Base-by-base conservation (phyloP, 805 yeast species). In the Pichia pseudocactophila region DNA sequence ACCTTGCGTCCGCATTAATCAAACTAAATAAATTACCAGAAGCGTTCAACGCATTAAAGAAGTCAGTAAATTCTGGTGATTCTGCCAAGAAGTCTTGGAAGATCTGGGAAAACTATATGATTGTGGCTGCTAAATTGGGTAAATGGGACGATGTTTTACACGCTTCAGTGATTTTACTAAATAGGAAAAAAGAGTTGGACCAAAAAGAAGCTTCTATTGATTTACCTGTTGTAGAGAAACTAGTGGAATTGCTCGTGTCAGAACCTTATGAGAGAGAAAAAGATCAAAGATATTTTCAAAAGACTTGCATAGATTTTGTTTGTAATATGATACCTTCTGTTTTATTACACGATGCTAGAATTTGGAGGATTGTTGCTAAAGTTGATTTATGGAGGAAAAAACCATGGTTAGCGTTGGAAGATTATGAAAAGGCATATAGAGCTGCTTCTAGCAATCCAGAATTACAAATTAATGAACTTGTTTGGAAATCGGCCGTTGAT, bases 351-450 rank as follows among this genome's bases (percentile, higher is more conserved):
- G 73, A 77, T 33, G 68, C 82, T 0, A 70, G 86, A 52, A 66
- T 83, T 44, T 89, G 96, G 95, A 74, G 86, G 56, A 62, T 85
- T 6, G 80, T 86, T n/a, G 83, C 95, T 3, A 74, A 75, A 52
- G 95, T 87, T 12, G 89, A 88, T 55, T 55, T 83, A 9, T 90
- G 97, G 97, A 74, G 90, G 54, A 69, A 71, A 30, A 76, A 74
- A 52, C 96, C 96, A 13, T 88, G 97, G 96, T 73, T 76, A 5
- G 83, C 96, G 0, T 66, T 92, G 40, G 92, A 81, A 26, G 79
- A 87, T 52, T 80, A 82, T 52, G 96, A 88, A 54, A 85, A 82
- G 59, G 96, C 95, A 0, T 87, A 75, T 57, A 71, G 96, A 51
- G 83, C 92, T 0, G 64, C 76, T 11, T 64, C 77, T 2, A 79